A percentile compares a stretch with the other conserved stretches of the same genome.
Conservation (phyloP, 495 filamentous ascomycete genomes). For the Letharia lupina region DNA sequence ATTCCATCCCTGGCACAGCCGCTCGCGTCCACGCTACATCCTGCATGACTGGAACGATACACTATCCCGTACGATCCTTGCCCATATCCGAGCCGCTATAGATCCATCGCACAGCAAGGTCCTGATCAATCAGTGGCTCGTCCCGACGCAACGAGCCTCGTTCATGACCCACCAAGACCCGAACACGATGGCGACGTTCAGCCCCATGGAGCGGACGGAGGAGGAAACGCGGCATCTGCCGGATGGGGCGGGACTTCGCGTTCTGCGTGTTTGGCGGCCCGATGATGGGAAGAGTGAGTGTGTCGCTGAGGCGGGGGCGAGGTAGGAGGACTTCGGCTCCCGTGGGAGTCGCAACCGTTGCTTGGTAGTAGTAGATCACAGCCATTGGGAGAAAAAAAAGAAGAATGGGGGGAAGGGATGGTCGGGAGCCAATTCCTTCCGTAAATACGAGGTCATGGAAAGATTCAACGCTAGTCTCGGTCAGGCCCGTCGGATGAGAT, state of each 20-base stretch:
- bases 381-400: too few relatives aligned
- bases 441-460: too few relatives aligned
- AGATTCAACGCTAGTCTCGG: too few relatives aligned
- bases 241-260: slow-evolving; percentile 24
- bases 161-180: slow-evolving; percentile 17
- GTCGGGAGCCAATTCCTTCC: too few relatives aligned
- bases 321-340: background rate
- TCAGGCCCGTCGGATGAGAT: too few relatives aligned
- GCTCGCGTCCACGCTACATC: slow-evolving; percentile 42
- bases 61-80: slow-evolving; percentile 37
- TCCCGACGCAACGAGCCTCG: background rate
- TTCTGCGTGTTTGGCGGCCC: slow-evolving; percentile 24
- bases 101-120: slow-evolving; percentile 38
- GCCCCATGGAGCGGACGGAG: slow-evolving; percentile 27
- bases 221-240: slow-evolving; percentile 27
- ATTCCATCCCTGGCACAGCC: background rate
- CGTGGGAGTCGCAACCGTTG: too few relatives aligned
- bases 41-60: slow-evolving; percentile 42
- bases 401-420: too few relatives aligned
- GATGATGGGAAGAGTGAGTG: slow-evolving; percentile 3
- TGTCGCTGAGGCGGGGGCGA: background rate
- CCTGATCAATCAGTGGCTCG: slow-evolving; percentile 3
- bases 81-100: slow-evolving; percentile 40
- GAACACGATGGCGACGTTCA: slow-evolving; percentile 27
- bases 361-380: too few relatives aligned